These are phyloP conservation scores for Testicularia cyperi DNA, from an alignment of 1,284 basidiomycete genomes.

Conservation along the genomic window DNA sequence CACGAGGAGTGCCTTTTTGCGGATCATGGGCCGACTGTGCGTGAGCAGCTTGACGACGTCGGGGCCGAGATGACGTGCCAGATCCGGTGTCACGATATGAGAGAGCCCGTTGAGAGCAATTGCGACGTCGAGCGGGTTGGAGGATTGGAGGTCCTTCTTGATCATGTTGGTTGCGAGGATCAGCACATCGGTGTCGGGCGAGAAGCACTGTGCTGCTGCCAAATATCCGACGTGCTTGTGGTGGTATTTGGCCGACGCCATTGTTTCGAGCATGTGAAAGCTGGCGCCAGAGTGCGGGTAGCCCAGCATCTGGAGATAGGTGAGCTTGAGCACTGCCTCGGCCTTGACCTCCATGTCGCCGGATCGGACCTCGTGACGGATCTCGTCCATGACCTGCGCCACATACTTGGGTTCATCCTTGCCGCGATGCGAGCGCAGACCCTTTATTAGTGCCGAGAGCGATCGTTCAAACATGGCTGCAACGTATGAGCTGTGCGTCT, in stretches of 20 bases:
- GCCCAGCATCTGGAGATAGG: slow-evolving; percentile 92
- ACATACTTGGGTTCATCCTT: slow-evolving; percentile 62
- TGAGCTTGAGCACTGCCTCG: slow-evolving; percentile 89
- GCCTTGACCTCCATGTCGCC: slow-evolving; percentile 98
- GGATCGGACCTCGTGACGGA: slow-evolving; percentile 82
- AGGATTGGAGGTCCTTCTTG: slow-evolving; percentile 90
- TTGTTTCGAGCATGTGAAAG: slow-evolving; percentile 88
- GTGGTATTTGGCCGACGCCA: slow-evolving; percentile 88
- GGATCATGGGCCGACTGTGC: slow-evolving; percentile 79
- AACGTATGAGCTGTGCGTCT: not conserved
- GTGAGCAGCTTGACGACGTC: slow-evolving; percentile 86
- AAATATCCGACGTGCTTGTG: slow-evolving; percentile 95
- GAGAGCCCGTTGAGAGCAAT: slow-evolving; percentile 83
- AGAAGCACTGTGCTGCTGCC: slow-evolving; percentile 87
- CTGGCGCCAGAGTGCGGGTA: slow-evolving; percentile 63
- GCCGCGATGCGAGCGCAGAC: slow-evolving; percentile 57
- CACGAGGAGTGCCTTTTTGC: slow-evolving; percentile 83
- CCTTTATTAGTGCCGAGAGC: slow-evolving; percentile 57
- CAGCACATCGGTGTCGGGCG: slow-evolving; percentile 90
- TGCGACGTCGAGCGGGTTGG: slow-evolving; percentile 72
- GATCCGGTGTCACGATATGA: slow-evolving; percentile 81
- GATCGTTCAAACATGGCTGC: slow-evolving; percentile 56
- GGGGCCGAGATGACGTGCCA: slow-evolving; percentile 82
- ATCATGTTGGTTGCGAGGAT: slow-evolving; percentile 96
- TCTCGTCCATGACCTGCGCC: slow-evolving; percentile 68